These are phyloP conservation scores for Eutypa lata DNA, from an alignment of 2,329 filamentous ascomycete genomes.

Conservation along the genomic window DNA sequence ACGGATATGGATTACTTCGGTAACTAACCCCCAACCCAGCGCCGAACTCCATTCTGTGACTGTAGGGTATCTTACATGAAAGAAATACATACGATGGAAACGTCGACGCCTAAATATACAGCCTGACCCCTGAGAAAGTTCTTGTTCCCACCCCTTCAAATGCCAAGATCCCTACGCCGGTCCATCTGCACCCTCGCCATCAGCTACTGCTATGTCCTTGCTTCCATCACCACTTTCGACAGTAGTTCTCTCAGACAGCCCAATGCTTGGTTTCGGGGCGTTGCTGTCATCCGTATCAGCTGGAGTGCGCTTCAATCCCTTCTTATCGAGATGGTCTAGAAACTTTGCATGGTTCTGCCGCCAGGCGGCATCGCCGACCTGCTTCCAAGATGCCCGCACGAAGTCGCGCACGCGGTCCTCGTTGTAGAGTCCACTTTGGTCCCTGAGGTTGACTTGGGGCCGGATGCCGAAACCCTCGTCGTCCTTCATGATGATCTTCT, in stretches of 20 bases:
- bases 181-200: background rate
- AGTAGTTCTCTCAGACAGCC: background rate
- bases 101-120: too few relatives aligned
- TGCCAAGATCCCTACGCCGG: too few relatives aligned
- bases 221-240: too few relatives aligned
- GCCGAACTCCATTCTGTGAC: too few relatives aligned
- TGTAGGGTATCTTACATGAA: too few relatives aligned
- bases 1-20: too few relatives aligned
- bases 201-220: background rate
- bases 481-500: constrained; percentile 46
- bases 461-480: constrained; percentile 36
- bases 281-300: constrained; percentile 4
- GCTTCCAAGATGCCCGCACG: constrained; percentile 35
- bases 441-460: constrained; percentile 24
- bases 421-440: constrained; percentile 41
- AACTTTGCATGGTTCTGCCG: constrained; percentile 17
- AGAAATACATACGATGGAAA: too few relatives aligned
- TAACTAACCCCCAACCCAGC: too few relatives aligned
- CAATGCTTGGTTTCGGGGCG: background rate
- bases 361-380: constrained; percentile 34
- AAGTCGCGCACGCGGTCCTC: constrained; percentile 40
- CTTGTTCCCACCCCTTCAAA: too few relatives aligned
- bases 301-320: constrained; percentile 5
- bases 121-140: too few relatives aligned
- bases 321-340: constrained; percentile 5